Evolutionary conservation across 352 stramenopile species (phyloP), one percentile per base, ranked within the genome.

Genomic region (Phytophthora agathidicida): DNA sequence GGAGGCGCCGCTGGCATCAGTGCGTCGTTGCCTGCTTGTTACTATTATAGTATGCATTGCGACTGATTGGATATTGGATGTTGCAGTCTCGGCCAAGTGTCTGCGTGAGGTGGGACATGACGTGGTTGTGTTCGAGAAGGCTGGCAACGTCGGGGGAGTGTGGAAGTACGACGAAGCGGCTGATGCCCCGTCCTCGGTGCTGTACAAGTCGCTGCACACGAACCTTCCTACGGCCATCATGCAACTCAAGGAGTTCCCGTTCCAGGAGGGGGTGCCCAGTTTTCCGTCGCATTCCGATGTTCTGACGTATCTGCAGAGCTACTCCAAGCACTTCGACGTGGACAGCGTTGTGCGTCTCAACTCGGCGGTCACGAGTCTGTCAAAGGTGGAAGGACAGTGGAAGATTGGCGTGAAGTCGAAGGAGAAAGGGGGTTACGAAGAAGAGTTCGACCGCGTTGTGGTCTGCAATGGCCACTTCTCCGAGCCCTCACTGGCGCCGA

Each of bases 131-230:
- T 91, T 91, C 39, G 84, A 94, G 48, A 89, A 89, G 57, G 53
- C 80, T 26, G 68, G 47, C 2, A 51, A 76, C 36, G 61, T 85
- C n/a, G 84, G 84, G 4, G 84, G 84, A 16, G 73, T 94, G n/a
- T 94, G 84, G 84, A 89, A 84, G 28, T 94, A 91, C 60, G 73
- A 88, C 36, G 76, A 80, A 5, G 52, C 66, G 3, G 43, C 59
- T 1, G 66, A 89, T 37, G 67, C 84, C 9, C 33, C 37, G n/a
- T 80, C 66, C 5, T 76, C 71, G 2, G 50, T 89, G 52, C 54
- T 94, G 49, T 94, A 94, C 50, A 78, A 92, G 80, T 94, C 84
- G 8, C 68, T 94, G 44, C 84, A 81, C 41, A 94, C 84, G 36
- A 94, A 94, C 53, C 39, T 94, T 16, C 84, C 84, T 36, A 92